These are phyloP conservation scores for Elaeagnus macrophylla DNA, from an alignment of 306 rosid genomes.

Conservation along the genomic window DNA sequence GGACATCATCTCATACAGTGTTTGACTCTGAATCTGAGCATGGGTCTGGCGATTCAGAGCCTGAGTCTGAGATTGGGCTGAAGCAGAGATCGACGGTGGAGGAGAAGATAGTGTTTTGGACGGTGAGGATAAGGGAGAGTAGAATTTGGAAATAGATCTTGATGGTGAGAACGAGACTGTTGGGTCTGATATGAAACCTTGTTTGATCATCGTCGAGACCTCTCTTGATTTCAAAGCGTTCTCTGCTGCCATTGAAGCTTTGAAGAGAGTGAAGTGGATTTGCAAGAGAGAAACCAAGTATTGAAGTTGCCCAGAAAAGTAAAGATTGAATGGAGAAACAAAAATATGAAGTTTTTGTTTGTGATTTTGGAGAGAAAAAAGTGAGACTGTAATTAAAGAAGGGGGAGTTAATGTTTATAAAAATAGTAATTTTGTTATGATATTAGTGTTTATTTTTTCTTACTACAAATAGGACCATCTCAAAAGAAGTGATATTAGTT, in stretches of 20 bases:
- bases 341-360: too few species aligned
- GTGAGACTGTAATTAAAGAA: too few species aligned
- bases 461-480: too few species aligned
- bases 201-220: conserved; percentile 71
- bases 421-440: too few species aligned
- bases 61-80: conserved; percentile 17
- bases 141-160: conserved; percentile 31
- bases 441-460: too few species aligned
- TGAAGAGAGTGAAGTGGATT: not conserved
- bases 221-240: conserved; percentile 53
- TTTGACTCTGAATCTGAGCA: conserved; percentile 32
- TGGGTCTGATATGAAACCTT: conserved; percentile 62
- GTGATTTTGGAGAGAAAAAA: too few species aligned
- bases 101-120: conserved; percentile 33
- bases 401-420: too few species aligned
- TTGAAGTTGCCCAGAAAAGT: not conserved
- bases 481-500: too few species aligned
- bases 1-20: conserved; percentile 79
- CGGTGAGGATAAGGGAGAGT: conserved; percentile 34
- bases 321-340: not conserved
- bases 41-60: conserved; percentile 12
- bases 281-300: not conserved
- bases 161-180: conserved; percentile 58
- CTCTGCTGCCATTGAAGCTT: conserved; percentile 51
- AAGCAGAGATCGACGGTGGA: conserved; percentile 21